phyloP scores from a whole-genome alignment of 1,284 basidiomycete genomes.

The Kalmanozyma brasiliensis region DNA sequence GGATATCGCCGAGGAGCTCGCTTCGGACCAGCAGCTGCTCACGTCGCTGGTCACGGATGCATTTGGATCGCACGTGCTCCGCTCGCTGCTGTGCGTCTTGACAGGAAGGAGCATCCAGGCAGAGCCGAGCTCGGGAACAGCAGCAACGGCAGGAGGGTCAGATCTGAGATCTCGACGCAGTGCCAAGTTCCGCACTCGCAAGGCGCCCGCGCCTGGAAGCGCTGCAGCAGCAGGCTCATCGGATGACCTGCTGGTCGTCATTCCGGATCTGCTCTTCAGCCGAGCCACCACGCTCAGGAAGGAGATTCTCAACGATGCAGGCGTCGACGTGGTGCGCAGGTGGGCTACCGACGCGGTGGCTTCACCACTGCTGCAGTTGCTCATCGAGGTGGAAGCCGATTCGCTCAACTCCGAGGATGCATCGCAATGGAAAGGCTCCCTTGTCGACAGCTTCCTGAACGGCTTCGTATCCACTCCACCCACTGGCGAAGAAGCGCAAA shows the following conservation, averaged over 20 bases:
- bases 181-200: conserved; percentile 58
- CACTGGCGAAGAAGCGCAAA: conserved; percentile 3
- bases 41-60: conserved; percentile 41
- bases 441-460: conserved; percentile 53
- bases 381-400: conserved; percentile 44
- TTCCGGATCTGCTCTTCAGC: conserved; percentile 34
- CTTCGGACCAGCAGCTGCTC: conserved; percentile 18
- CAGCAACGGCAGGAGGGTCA: conserved; percentile 9
- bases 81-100: conserved; percentile 56
- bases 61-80: conserved; percentile 60
- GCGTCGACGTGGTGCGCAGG: conserved; percentile 20
- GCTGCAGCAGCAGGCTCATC: neutral
- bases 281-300: conserved; percentile 21
- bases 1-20: conserved; percentile 49
- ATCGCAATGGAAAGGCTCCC: conserved; percentile 21
- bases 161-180: conserved; percentile 55
- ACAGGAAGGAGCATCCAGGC: conserved; percentile 49
- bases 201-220: conserved; percentile 23
- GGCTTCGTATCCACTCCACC: conserved; percentile 32
- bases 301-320: conserved; percentile 17
- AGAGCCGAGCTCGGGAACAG: conserved; percentile 6
- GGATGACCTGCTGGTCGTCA: conserved; percentile 20
- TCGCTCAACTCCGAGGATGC: conserved; percentile 33
- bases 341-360: conserved; percentile 52
- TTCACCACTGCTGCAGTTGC: conserved; percentile 56